Conservation (phyloP, 73 alveolate species). For the Paramecium bursaria region DNA sequence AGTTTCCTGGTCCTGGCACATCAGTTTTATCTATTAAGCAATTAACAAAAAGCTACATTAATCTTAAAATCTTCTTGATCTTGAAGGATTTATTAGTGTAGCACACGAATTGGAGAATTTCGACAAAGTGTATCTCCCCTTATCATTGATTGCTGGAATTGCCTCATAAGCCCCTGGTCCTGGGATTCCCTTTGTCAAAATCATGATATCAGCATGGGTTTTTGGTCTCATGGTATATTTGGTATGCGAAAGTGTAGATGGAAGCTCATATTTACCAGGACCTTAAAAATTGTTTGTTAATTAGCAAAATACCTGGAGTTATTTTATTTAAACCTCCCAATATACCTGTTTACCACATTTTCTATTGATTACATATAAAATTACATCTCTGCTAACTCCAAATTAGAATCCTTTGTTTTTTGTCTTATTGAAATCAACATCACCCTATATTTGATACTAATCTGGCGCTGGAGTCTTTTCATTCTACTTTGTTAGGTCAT, state of each 20-base stretch:
- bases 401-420: constrained; percentile 64
- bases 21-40: constrained; percentile 16
- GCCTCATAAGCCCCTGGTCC: constrained; percentile 68
- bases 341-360: constrained; percentile 60
- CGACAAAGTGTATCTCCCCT: constrained; percentile 68
- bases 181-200: constrained; percentile 64
- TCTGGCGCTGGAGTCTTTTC: constrained; percentile 67
- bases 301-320: constrained; percentile 60
- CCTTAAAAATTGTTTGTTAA: constrained; percentile 14
- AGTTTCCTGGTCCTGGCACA: constrained; percentile 81
- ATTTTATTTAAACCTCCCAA: constrained; percentile 60
- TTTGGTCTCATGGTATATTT: constrained; percentile 65
- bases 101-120: constrained; percentile 68
- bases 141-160: constrained; percentile 54
- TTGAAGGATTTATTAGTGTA: constrained; percentile 71
- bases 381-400: constrained; percentile 70
- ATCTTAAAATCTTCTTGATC: constrained; percentile 73
- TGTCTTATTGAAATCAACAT: constrained; percentile 46
- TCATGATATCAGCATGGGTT: constrained; percentile 43
- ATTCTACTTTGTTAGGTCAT: constrained; percentile 42
- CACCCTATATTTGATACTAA: constrained; percentile 43
- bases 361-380: constrained; percentile 13
- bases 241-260: constrained; percentile 44
- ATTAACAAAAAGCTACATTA: not conserved
- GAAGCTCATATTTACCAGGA: constrained; percentile 57